These are phyloP conservation scores for Phytophthora pisi DNA, from an alignment of 352 stramenopile species.

Conservation along the genomic window DNA sequence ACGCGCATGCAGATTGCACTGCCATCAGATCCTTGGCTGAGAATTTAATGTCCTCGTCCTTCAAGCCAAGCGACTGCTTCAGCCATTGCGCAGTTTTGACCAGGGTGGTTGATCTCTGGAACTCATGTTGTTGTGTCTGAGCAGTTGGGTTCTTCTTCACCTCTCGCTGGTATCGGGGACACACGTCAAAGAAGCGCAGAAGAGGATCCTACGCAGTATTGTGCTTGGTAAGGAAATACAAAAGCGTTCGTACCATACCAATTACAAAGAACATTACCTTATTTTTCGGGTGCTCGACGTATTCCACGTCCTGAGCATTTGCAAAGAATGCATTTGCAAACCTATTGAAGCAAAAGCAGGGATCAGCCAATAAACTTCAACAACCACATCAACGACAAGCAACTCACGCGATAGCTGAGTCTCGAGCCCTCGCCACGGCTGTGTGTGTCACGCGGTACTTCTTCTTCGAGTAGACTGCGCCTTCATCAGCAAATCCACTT, in stretches of 20 bases:
- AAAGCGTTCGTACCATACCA: neutral
- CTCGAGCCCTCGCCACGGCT: constrained; percentile 51
- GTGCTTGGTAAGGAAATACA: neutral
- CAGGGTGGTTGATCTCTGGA: constrained; percentile 37
- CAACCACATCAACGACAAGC: neutral
- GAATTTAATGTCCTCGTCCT: constrained; percentile 32
- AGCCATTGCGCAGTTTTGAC: constrained; percentile 14
- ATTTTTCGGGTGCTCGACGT: constrained; percentile 44
- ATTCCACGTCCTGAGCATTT: constrained; percentile 49
- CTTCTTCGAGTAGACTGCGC: constrained; percentile 35
- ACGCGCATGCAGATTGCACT: constrained; percentile 55
- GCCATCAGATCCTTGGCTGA: constrained; percentile 37
- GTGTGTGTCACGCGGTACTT: constrained; percentile 64
- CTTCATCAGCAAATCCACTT: constrained; percentile 24
- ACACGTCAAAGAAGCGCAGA: constrained; percentile 68
- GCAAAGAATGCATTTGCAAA: constrained; percentile 62
- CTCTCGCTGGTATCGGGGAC: constrained; percentile 51
- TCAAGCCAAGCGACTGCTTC: constrained; percentile 30
- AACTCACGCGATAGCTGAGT: constrained; percentile 55
- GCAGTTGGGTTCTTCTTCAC: constrained; percentile 52
- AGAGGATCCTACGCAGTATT: constrained; percentile 38
- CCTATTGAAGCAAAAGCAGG: constrained; percentile 19
- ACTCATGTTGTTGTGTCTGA: constrained; percentile 35
- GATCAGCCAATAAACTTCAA: neutral
- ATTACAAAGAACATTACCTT: constrained; percentile 25